Base-by-base conservation (phyloP, 371 early-diverging fungal species). In the Funneliformis caledonium region DNA sequence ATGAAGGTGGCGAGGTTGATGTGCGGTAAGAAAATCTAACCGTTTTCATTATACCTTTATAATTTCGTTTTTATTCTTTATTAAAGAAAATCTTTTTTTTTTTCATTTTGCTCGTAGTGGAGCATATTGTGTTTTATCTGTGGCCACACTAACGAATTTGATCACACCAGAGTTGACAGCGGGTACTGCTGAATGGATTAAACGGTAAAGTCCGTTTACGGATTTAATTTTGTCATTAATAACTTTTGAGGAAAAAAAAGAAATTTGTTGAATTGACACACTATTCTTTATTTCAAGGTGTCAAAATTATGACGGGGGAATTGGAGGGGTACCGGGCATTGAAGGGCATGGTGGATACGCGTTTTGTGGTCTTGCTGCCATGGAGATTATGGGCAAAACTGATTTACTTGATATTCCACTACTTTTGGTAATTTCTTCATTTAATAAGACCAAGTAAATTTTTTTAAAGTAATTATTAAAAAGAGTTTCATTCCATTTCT, bases 321-420 rank as follows among this genome's bases (percentile, higher is more conserved):
- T 98, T 69, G 97, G 96, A 0, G 92, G 93, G 12, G 87, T 86
- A 69, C 98, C 98, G 0, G 95, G 94, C 3, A 91, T 93, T 12
- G 99, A 99, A 83, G 98, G 98, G 0, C 99, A 99, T 84, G 98
- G 98, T 67, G 99, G 99, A 0, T 99, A 99, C 85, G 95, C 97
- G 0, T 96, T 94, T 80, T 98, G 99, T 86, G 99, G 94, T 2
- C 78, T 97, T 48, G 99, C 98, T 0, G 95, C 98, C 0, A 83
- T 97, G 84, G 93, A 92, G 65, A 86, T 99, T 8, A 78, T 99
- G 12, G 92, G 90, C 56, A 85, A 87, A 45, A 85, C 91, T 19
- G 84, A 92, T 60, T 19, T 83, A 64, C 83, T 97, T 65, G 85
- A 97, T 82, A 33, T 92, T 5, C 86, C 88, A 3, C 85, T 85